These are phyloP conservation scores for Tuber microsphaerosporum DNA, from an alignment of 495 filamentous ascomycete species.

Conservation along the genomic window DNA sequence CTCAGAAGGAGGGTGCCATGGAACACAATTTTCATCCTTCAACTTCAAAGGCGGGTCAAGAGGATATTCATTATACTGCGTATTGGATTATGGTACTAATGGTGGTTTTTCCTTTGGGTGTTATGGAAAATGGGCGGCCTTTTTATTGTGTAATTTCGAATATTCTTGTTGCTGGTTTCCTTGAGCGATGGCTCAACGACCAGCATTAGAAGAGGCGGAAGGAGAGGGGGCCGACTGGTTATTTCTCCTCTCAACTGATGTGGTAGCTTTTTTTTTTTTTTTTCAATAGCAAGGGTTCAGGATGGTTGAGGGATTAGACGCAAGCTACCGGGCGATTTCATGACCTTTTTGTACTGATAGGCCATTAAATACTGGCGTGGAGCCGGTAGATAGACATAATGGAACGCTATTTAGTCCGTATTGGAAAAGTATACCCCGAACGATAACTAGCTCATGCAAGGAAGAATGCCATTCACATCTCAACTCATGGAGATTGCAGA, in stretches of 20 bases:
- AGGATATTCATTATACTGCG: slow-evolving; percentile 1
- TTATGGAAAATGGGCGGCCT: neutral
- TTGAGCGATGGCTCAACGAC: neutral
- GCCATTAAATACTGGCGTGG: neutral
- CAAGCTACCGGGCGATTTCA: neutral
- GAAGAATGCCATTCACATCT: neutral
- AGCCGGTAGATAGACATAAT: neutral
- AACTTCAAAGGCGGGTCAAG: neutral
- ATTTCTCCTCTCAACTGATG: slow-evolving; percentile 1
- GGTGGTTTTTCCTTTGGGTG: neutral
- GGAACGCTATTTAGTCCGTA: neutral
- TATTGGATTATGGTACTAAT: slow-evolving; percentile 1
- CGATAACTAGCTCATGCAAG: neutral
- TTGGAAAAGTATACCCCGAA: neutral
- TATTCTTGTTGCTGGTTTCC: neutral
- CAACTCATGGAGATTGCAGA: neutral
- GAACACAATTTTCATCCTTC: neutral
- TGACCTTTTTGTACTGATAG: neutral
- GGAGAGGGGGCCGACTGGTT: neutral
- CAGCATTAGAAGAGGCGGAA: neutral
- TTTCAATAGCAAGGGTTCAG: neutral
- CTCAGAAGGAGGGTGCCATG: neutral
- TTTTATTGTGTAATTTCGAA: slow-evolving; percentile 1
- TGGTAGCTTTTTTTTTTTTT: neutral
- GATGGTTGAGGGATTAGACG: neutral